Conservation (phyloP, 371 early-diverging fungal genomes). For the Mucor indicus region DNA sequence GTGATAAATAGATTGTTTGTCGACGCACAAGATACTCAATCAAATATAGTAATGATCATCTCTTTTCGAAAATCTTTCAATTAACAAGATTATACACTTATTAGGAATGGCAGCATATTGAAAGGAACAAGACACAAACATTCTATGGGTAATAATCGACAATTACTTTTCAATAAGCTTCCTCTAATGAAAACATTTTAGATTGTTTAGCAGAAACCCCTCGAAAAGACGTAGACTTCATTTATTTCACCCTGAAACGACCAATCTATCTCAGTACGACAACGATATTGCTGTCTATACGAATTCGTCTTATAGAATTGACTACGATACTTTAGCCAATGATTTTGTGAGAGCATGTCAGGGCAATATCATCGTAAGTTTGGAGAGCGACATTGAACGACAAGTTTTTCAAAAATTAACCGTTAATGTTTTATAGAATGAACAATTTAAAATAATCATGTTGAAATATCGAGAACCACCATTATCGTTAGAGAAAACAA, state of each 20-base stretch:
- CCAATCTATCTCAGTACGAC: conserved; percentile 10
- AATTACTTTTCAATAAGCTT: background rate
- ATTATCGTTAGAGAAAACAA: conserved; percentile 34
- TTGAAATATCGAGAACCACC: conserved; percentile 45
- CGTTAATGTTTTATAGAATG: conserved; percentile 18
- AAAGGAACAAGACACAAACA: conserved; percentile 1
- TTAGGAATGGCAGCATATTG: conserved; percentile 16
- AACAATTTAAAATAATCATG: conserved; percentile 40
- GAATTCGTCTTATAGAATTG: conserved; percentile 23
- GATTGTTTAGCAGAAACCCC: conserved; percentile 34
- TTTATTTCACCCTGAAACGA: conserved; percentile 35
- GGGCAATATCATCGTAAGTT: conserved; percentile 18
- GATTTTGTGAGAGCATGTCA: conserved; percentile 41
- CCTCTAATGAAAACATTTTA: background rate
- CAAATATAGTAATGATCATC: conserved; percentile 15
- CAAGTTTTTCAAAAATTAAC: background rate
- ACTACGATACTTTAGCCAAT: conserved; percentile 31
- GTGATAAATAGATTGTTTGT: conserved; percentile 43
- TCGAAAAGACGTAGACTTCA: conserved; percentile 35
- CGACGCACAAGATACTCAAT: conserved; percentile 31
- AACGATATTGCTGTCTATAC: conserved; percentile 22
- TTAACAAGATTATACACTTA: background rate
- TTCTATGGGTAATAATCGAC: conserved; percentile 20
- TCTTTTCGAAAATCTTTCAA: background rate
- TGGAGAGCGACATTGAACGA: no score